Base-by-base conservation (phyloP, 1,139 yeast species). In the Kodamaea suecica region DNA sequence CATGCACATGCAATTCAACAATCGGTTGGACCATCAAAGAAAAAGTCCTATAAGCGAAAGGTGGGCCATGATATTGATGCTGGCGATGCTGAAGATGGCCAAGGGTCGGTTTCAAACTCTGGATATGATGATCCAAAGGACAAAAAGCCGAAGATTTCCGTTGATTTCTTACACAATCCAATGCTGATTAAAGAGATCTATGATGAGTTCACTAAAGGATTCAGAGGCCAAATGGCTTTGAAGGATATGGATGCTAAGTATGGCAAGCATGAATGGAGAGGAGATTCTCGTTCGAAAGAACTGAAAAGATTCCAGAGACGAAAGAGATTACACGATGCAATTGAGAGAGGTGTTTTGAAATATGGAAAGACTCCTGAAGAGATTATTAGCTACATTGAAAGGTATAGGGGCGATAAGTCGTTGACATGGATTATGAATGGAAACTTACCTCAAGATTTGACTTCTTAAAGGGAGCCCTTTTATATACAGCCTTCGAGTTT, bases 361-460 rank as follows among this genome's bases (percentile, higher is more conserved):
- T 69, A 63, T 45, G 65, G 59, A 31, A 68, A 69, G 44, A 50
- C 63, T 7, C 65, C 66, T 2, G 73, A 69, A n/a, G 73, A 68
- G 35, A 63, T 69, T 33, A 67, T 66, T 34, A 52, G 53, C 27
- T 65, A 63, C 41, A 67, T 70, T 33, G 76, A 70, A 44, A 65
- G 59, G 38, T 69, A 59, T 45, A 47, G 74, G 24, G 73, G 70
- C 25, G 71, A 67, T 36, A 67, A 66, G 49, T 61, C 68, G 23
- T 58, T 70, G 38, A 69, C 76, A 4, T 70, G 76, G 76, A 65
- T 70, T 15, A 70, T 70, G 76, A 70, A 70, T 45, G 76, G 76
- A 6, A 64, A 69, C 42, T 53, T 69, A 14, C 76, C 76, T 3
- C 52, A 52, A 3, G 74, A 69, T 42, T 49, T 69, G 33, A 36